These are phyloP conservation scores for Pleurotus sapidus DNA, from an alignment of 768 basidiomycete genomes.

Conservation along the genomic window DNA sequence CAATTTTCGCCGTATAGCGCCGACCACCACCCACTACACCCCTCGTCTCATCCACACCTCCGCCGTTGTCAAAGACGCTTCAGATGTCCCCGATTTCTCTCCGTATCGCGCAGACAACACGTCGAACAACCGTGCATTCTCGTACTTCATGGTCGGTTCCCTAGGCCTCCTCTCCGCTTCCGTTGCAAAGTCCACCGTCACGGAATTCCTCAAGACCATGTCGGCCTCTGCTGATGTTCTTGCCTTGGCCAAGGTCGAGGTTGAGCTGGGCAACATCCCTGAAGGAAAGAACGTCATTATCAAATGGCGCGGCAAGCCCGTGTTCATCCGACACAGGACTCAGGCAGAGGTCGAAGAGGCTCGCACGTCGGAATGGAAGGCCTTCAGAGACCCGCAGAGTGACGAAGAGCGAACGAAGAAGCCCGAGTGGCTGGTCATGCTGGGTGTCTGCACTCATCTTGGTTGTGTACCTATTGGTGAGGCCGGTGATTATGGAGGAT, in stretches of 20 bases:
- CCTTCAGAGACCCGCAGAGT: slow-evolving; percentile 86
- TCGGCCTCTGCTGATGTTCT: slow-evolving; percentile 96
- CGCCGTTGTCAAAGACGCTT: slow-evolving; percentile 60
- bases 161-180: slow-evolving; percentile 93
- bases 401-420: slow-evolving; percentile 89
- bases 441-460: slow-evolving; percentile 94
- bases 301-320: slow-evolving; percentile 99
- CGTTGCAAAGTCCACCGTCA: slow-evolving; percentile 89
- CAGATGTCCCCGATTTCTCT: slow-evolving; percentile 87
- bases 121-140: slow-evolving; percentile 68
- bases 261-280: slow-evolving; percentile 85
- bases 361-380: slow-evolving; percentile 78
- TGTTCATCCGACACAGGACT: slow-evolving; percentile 98
- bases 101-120: slow-evolving; percentile 72
- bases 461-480: slow-evolving; percentile 99
- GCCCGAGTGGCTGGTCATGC: slow-evolving; percentile 95
- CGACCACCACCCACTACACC: slow-evolving; percentile 52
- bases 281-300: slow-evolving; percentile 97
- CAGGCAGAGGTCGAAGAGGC: slow-evolving; percentile 91
- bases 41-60: slow-evolving; percentile 81
- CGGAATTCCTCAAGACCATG: slow-evolving; percentile 95
- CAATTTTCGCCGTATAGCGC: slow-evolving; percentile 30
- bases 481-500: slow-evolving; percentile 96
- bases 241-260: slow-evolving; percentile 96
- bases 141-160: slow-evolving; percentile 89